Evolutionary conservation across 176 grass and related monocot genomes (phyloP), one percentile per base, ranked within the genome.

Genomic region (Ensete glaucum): DNA sequence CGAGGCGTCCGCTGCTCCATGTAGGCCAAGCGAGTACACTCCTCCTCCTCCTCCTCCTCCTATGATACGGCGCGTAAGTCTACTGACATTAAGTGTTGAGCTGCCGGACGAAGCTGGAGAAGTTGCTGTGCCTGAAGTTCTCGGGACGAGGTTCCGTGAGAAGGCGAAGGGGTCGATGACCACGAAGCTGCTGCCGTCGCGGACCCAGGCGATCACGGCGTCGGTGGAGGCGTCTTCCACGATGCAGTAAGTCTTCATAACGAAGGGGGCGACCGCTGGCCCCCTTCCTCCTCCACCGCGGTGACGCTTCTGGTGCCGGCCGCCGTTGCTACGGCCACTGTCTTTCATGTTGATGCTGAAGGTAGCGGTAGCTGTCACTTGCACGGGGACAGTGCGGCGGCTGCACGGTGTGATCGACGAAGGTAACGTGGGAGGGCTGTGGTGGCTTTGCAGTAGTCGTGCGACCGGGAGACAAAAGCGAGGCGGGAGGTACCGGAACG

Each of bases 171-270:
- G 88, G 60, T 91, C 88, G 29, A 77, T 67, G 64, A 96, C 92
- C 72, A 91, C 34, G 80, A 96, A 91, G 86, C 77, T 96, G 80
- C 89, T 91, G 86, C 85, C 79, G 8, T 81, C 86, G 6, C 52
- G 80, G 1, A 88, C 82, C 92, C 88, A 96, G 1, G 86, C 65
- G 73, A 96, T 91, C 68, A 96, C 79, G 11, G 79, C 79, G 72
- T 88, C 77, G 29, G 88, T 89, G 50, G 76, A 84, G 0, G 88
- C 83, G 69, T 96, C 86, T 53, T 82, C 86, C 69, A 96, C 88
- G 88, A 96, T 91, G 83, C 78, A 72, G 72, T 91, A 91, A 58
- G 92, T 96, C 86, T 91, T 96, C 84, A 79, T 54, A 70, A 96
- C 84, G 85, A 96, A 96, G 52, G 92, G 88, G 49, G 88, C 77